These are phyloP conservation scores for Hirsutella minnesotensis DNA, from an alignment of 2,329 filamentous ascomycete genomes.

Conservation along the genomic window DNA sequence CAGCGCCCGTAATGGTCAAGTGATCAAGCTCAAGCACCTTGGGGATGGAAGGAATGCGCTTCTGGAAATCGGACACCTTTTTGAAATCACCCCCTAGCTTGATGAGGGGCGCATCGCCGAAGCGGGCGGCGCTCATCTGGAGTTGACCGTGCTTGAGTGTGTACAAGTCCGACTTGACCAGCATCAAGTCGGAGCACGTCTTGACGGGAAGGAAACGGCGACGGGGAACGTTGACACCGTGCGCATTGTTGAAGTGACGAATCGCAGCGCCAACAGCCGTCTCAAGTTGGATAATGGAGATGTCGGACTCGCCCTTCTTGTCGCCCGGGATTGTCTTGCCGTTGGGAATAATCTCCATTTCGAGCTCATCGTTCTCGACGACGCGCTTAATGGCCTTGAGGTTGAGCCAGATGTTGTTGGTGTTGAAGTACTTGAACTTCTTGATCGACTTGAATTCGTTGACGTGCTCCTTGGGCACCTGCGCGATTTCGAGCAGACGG, in stretches of 20 bases:
- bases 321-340: conserved; percentile 96
- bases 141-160: conserved; percentile 97
- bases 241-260: conserved; percentile 95
- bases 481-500: conserved; percentile 93
- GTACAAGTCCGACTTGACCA: conserved; percentile 99
- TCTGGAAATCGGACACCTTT: conserved; percentile 97
- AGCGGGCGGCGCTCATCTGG: conserved; percentile 90
- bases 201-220: conserved; percentile 98
- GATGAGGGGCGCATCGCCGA: conserved; percentile 93
- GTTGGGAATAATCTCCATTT: conserved; percentile 99
- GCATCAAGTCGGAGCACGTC: conserved; percentile 98
- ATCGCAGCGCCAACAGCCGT: conserved; percentile 97
- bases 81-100: conserved; percentile 99
- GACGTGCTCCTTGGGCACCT: conserved; percentile 98
- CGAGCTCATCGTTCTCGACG: conserved; percentile 94
- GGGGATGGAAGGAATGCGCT: conserved; percentile 75
- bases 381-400: conserved; percentile 95
- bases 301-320: conserved; percentile 98
- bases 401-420: conserved; percentile 99
- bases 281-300: conserved; percentile 96
- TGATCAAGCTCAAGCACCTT: conserved; percentile 90
- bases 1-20: conserved; percentile 91
- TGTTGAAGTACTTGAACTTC: conserved; percentile 99
- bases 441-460: conserved; percentile 99
- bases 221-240: conserved; percentile 97